A percentile compares a stretch with the other conserved stretches of the same genome.
phyloP scores from a whole-genome alignment of 2,329 filamentous ascomycete genomes.

The Calonectria pauciramosa region DNA sequence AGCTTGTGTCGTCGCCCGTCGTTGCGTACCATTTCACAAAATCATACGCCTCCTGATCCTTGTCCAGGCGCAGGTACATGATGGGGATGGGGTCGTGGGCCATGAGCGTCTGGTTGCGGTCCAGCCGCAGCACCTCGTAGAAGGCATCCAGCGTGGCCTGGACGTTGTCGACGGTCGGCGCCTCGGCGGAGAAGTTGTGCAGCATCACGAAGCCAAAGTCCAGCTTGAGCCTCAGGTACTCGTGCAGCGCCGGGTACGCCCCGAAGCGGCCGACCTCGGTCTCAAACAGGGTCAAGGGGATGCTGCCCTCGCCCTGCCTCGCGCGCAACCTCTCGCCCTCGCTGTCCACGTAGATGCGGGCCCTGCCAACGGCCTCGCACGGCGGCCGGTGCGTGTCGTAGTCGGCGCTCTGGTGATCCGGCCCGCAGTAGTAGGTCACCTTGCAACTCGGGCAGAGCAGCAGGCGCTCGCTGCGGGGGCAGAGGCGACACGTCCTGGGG shows the following conservation, averaged over 20 bases:
- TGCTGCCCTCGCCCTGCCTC: neutral
- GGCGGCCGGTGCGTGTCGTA: neutral
- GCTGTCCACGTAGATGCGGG: neutral
- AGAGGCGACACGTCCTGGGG: neutral
- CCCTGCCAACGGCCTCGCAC: neutral
- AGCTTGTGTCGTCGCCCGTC: neutral
- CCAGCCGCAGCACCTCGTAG: neutral
- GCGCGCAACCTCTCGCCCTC: neutral
- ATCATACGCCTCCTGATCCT: slow-evolving; percentile 6
- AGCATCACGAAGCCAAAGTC: neutral
- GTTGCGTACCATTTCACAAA: neutral
- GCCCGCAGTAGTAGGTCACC: neutral
- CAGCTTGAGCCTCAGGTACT: neutral
- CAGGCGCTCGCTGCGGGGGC: neutral
- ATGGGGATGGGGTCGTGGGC: neutral
- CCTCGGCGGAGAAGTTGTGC: neutral
- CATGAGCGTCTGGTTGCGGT: neutral
- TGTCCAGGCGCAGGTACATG: neutral
- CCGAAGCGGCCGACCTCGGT: neutral
- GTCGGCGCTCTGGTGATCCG: neutral
- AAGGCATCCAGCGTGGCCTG: neutral
- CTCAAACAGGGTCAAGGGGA: neutral
- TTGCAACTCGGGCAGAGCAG: neutral
- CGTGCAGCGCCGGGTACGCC: neutral
- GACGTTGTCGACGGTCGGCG: neutral